Base-by-base conservation (phyloP, 2,329 filamentous ascomycete genomes). In the Fusarium nanum region DNA sequence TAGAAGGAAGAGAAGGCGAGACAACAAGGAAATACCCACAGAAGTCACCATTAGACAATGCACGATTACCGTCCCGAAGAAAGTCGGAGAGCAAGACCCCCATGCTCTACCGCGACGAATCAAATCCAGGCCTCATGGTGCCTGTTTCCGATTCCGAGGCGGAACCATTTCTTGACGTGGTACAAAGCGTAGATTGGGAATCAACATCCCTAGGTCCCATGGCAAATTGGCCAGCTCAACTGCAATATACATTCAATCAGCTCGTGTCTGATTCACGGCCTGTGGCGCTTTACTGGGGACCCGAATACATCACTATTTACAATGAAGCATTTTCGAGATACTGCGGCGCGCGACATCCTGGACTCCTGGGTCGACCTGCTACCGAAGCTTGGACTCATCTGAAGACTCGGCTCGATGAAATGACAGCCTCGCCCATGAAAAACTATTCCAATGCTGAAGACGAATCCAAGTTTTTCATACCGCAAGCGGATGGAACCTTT, bases 311-410 rank as follows among this genome's bases (percentile, higher is more conserved):
- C 23, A 87, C 88, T 10, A 86, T 92, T 6, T 92, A 92, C 78
- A 92, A 92, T 68, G 89, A 91, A 75, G 87, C 89, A 1, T 91
- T 91, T 72, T 84, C 87, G 61, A 80, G 85, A 60, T 83, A 91
- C 20, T 88, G 88, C 52, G 89, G 89, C 14, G 84, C 88, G 58
- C 89, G 89, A 61, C 90, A 92, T 73, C 90, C 90, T 2, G 73
- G 74, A 4, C 78, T 92, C 13, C 86, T 92, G 78, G 91, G 91
- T 3, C 85, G 86, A 73, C 84, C 83, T 27, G 79, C 91, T 64
- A 82, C 82, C 27, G 83, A 88, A 41, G 86, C 87, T 6, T 92
- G 89, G 89, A 81, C 83, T 6, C 89, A 91, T 66, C 77, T 85
- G 20, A 81, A 80, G 63, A 75, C 79, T 25, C 77, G 78, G 8